phyloP scores from a whole-genome alignment of 305 asterid species.

The Petunia hybrid region DNA sequence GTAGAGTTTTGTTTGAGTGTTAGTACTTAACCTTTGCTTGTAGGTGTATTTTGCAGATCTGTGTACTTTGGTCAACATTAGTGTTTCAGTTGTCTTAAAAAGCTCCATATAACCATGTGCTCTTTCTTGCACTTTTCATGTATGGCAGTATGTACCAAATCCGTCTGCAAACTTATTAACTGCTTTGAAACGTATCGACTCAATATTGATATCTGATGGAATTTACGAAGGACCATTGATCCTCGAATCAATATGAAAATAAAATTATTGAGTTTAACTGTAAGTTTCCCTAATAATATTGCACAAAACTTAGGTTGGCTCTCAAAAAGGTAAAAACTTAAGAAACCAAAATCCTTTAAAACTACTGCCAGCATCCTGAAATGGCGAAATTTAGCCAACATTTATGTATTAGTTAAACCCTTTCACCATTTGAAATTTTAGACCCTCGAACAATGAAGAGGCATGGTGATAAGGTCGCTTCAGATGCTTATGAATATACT shows the following conservation, averaged over 20 bases:
- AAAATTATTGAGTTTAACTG: background rate
- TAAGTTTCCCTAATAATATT: background rate
- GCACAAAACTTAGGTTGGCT: background rate
- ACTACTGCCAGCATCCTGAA: background rate
- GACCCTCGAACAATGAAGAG: background rate
- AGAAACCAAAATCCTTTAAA: background rate
- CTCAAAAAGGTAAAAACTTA: background rate
- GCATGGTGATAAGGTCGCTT: background rate
- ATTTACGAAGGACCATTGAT: background rate
- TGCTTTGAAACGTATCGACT: background rate
- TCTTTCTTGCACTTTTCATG: background rate
- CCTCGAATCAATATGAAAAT: background rate
- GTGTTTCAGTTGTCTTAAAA: background rate
- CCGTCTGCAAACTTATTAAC: background rate
- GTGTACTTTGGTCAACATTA: background rate
- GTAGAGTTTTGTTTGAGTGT: background rate
- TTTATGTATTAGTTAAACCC: background rate
- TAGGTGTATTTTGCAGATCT: constrained; percentile 16
- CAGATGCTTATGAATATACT: background rate
- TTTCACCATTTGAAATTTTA: background rate
- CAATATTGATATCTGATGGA: background rate
- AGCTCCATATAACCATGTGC: background rate
- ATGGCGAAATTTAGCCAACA: background rate
- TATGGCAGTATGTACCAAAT: background rate
- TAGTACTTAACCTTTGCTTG: background rate